Evolutionary conservation across 2,329 filamentous ascomycete species (phyloP).

Genomic region (Colletotrichum eleusines): DNA sequence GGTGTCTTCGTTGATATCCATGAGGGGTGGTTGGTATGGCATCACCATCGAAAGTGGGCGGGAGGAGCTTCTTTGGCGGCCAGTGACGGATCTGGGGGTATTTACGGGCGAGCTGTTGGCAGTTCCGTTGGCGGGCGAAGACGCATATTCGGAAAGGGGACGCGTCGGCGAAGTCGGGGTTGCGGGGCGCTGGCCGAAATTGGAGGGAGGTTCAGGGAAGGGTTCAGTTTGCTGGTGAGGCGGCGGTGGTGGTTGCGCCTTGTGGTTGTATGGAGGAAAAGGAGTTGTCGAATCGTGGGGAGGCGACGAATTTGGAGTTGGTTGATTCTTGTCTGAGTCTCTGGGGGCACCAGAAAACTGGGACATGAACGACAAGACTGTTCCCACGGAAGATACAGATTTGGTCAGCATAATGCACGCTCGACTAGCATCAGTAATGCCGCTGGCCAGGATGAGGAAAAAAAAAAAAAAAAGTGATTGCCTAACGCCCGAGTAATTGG

Average conservation of each 20-base stretch:
- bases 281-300: slow-evolving; percentile 50
- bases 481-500: slow-evolving; percentile 39
- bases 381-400: slow-evolving; percentile 36
- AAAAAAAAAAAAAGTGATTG: slow-evolving; percentile 32
- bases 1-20: slow-evolving; percentile 87
- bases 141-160: slow-evolving; percentile 55
- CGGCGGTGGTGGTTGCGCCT: slow-evolving; percentile 31
- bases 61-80: slow-evolving; percentile 64
- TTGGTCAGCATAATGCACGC: slow-evolving; percentile 40
- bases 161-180: slow-evolving; percentile 48
- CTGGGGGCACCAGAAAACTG: slow-evolving; percentile 71
- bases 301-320: slow-evolving; percentile 60
- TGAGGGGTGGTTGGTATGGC: slow-evolving; percentile 85
- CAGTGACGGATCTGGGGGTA: slow-evolving; percentile 56
- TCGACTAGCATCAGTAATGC: slow-evolving; percentile 11
- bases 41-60: slow-evolving; percentile 89
- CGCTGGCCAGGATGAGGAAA: background rate
- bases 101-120: slow-evolving; percentile 58
- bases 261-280: slow-evolving; percentile 42
- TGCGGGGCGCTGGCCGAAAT: slow-evolving; percentile 49
- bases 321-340: slow-evolving; percentile 53
- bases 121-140: slow-evolving; percentile 56
- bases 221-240: slow-evolving; percentile 34
- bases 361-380: slow-evolving; percentile 92
- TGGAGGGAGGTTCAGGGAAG: slow-evolving; percentile 35